Evolutionary conservation across 1,284 basidiomycete species (phyloP), one percentile per base, ranked within the genome.

Genomic region (Apiotrichum sp.): DNA sequence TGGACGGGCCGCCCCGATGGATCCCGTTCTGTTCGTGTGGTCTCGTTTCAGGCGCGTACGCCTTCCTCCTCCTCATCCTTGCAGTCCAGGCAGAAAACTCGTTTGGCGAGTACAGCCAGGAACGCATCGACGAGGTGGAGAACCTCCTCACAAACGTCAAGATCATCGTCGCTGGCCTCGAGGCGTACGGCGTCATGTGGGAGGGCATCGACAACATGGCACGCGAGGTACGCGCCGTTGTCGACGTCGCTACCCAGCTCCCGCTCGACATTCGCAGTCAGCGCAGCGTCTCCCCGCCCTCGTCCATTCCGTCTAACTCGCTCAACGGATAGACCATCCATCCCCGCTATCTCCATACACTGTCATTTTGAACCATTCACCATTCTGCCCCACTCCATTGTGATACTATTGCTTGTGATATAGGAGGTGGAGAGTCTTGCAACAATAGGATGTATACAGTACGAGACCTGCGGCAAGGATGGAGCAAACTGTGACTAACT

Each of bases 21-120:
- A 59, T 76, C 32, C 76, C 76, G 2, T 76, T 76, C 66, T 78
- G 76, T 61, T 69, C 74, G 2, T 78, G 76, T 50, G 76, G 74
- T 32, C 65, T 78, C 8, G 70, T 77, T 33, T 70, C 73, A 4
- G 70, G 70, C 7, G 73, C 72, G 3, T 77, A 74, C 57, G 69
- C 75, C 0, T 77, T 77, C 66, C 58, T 77, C 13, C 65, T 78
- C 3, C 62, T 78, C 4, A 71, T 74, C 8, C 64, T 77, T 8
- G 75, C 76, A 1, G 70, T 75, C 3, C 75, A 78, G 57, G 72
- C 75, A 1, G 68, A 73, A 42, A 68, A 65, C 39, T 57, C 58
- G 6, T 71, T 73, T 52, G 61, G 61, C 22, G 63, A 62, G 13
- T 64, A 66, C 16, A 61, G 64, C 10, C 52, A 59, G 29, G 53